A percentile compares a stretch with the other conserved stretches of the same genome.
phyloP scores from a whole-genome alignment of 2,329 filamentous ascomycete species.

The Claviceps lovelessii region DNA sequence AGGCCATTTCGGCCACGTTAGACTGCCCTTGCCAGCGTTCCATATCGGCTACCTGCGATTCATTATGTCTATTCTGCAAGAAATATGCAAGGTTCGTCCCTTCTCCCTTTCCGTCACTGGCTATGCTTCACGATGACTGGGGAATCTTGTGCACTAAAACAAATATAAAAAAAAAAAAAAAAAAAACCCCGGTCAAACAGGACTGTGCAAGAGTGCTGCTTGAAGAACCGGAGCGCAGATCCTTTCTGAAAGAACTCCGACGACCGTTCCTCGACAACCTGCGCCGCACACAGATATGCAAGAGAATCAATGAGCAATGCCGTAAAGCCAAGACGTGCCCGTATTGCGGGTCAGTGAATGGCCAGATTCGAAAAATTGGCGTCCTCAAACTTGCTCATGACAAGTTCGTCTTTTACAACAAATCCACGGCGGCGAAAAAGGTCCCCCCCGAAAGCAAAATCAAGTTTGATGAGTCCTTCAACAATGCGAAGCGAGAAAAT shows the following conservation, averaged over 20 bases:
- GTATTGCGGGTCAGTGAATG: conserved; percentile 70
- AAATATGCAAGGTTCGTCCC: conserved; percentile 64
- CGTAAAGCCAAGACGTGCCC: conserved; percentile 77
- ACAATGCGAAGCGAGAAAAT: conserved; percentile 61
- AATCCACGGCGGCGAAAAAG: conserved; percentile 77
- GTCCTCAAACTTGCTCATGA: conserved; percentile 92
- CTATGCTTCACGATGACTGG: neutral
- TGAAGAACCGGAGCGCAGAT: conserved; percentile 61
- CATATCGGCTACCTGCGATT: conserved; percentile 94
- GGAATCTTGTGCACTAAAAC: neutral
- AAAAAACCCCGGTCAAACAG: neutral
- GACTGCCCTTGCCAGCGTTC: conserved; percentile 79
- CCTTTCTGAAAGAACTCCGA: conserved; percentile 67
- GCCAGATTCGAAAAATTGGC: conserved; percentile 79
- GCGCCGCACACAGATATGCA: conserved; percentile 67
- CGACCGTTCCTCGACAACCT: conserved; percentile 76
- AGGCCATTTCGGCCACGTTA: conserved; percentile 89
- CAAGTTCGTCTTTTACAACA: conserved; percentile 78
- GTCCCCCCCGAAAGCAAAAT: conserved; percentile 67
- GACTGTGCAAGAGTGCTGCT: conserved; percentile 73
- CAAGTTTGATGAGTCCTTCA: conserved; percentile 74
- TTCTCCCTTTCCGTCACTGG: neutral
- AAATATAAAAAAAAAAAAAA: too few relatives aligned
- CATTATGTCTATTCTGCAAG: conserved; percentile 79
- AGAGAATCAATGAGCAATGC: conserved; percentile 79